Conservation (phyloP, 768 basidiomycete species). For the Favolaschia claudopus region DNA sequence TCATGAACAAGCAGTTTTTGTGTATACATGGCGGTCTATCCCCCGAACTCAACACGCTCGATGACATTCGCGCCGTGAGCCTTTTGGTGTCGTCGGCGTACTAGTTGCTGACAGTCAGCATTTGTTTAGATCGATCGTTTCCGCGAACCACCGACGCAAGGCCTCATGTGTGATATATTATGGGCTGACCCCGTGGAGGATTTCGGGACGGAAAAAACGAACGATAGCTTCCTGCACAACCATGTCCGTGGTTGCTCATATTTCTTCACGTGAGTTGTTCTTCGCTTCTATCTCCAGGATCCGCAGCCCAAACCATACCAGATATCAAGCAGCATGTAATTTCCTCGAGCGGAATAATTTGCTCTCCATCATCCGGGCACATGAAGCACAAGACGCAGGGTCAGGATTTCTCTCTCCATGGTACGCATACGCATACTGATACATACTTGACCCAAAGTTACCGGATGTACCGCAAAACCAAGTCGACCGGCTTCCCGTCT, state of each 20-base stretch:
- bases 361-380: conserved; percentile 95
- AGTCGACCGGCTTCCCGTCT: conserved; percentile 96
- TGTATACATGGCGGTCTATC: conserved; percentile 98
- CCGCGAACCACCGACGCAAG: conserved; percentile 96
- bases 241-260: conserved; percentile 97
- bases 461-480: conserved; percentile 99
- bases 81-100: background rate
- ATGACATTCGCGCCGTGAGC: conserved; percentile 88
- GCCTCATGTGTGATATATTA: conserved; percentile 97
- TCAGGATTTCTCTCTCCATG: conserved; percentile 42
- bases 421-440: background rate
- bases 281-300: background rate
- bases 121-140: conserved; percentile 88
- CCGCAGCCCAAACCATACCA: conserved; percentile 42
- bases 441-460: conserved; percentile 59
- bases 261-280: conserved; percentile 69
- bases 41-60: conserved; percentile 93
- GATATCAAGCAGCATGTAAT: conserved; percentile 95
- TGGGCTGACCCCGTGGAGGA: conserved; percentile 99
- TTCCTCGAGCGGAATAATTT: conserved; percentile 98
- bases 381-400: conserved; percentile 99
- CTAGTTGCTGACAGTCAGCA: background rate
- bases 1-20: conserved; percentile 99
- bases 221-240: conserved; percentile 92
- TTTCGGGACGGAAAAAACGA: conserved; percentile 92